These are phyloP conservation scores for Cetradonia linearis DNA, from an alignment of 495 filamentous ascomycete genomes.

Conservation along the genomic window DNA sequence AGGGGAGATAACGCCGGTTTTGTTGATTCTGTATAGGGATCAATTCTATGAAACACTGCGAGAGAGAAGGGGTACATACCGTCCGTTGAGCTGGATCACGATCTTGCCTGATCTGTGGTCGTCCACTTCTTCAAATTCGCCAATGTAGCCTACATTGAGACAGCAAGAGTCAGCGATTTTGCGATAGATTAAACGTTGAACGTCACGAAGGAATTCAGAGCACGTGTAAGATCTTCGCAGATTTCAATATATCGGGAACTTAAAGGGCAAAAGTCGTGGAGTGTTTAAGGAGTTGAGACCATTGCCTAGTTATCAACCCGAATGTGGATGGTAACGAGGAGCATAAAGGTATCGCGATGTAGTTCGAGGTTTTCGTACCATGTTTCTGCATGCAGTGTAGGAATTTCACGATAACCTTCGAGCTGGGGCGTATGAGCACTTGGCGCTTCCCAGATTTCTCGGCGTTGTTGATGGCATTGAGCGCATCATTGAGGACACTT, in stretches of 20 bases:
- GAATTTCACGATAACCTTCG: constrained; percentile 99
- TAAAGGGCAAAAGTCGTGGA: constrained; percentile 95
- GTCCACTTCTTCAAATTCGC: constrained; percentile 99
- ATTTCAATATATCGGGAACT: constrained; percentile 85
- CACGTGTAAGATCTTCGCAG: constrained; percentile 93
- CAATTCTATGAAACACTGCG: not conserved
- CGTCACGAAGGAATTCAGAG: constrained; percentile 58
- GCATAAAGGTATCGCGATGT: not conserved
- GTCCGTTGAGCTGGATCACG: constrained; percentile 87
- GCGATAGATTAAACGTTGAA: constrained; percentile 84
- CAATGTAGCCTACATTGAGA: constrained; percentile 74
- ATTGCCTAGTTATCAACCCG: constrained; percentile 99
- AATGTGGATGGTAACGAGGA: constrained; percentile 27
- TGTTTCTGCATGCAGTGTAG: constrained; percentile 96
- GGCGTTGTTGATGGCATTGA: constrained; percentile 99
- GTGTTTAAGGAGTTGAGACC: constrained; percentile 49
- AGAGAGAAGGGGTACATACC: constrained; percentile 30
- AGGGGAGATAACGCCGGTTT: constrained; percentile 96
- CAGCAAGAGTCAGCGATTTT: constrained; percentile 42
- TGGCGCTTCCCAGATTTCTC: constrained; percentile 98
- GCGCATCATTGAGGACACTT: constrained; percentile 96
- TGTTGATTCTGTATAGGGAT: constrained; percentile 62
- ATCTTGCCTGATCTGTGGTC: constrained; percentile 99
- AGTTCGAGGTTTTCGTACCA: constrained; percentile 49
- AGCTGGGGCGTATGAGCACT: constrained; percentile 89